Evolutionary conservation across 495 filamentous ascomycete species (phyloP).

Genomic region (Neurospora sp.): DNA sequence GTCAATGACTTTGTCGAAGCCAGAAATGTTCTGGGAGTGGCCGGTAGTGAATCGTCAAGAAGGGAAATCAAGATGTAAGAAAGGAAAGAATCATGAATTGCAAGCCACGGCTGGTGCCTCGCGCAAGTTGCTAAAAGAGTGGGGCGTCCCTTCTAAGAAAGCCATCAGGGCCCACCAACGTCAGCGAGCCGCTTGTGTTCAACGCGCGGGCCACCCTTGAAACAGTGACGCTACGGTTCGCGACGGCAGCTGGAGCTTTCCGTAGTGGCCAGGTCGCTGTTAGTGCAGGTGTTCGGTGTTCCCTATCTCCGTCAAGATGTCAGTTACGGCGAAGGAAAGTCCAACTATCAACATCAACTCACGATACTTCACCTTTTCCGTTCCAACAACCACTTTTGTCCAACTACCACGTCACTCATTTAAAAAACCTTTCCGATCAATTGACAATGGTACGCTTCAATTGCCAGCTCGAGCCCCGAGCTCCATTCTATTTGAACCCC

Average conservation of each 20-base stretch:
- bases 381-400: conserved; percentile 1
- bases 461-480: neutral
- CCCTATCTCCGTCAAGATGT: neutral
- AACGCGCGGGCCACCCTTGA: neutral
- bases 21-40: neutral
- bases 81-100: neutral
- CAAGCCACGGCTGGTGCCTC: neutral
- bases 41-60: neutral
- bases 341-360: neutral
- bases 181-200: neutral
- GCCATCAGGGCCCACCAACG: neutral
- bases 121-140: neutral
- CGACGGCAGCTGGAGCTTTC: neutral
- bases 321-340: neutral
- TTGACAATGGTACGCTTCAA: conserved; percentile 26
- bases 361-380: neutral
- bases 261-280: neutral
- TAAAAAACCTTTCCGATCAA: conserved; percentile 1
- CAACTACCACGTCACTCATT: neutral
- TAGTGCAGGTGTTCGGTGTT: neutral
- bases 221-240: neutral
- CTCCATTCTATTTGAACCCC: neutral
- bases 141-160: neutral
- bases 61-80: neutral
- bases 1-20: neutral